Evolutionary conservation across 768 basidiomycete genomes (phyloP).

Genomic region (Hypsizygus marmoreus): DNA sequence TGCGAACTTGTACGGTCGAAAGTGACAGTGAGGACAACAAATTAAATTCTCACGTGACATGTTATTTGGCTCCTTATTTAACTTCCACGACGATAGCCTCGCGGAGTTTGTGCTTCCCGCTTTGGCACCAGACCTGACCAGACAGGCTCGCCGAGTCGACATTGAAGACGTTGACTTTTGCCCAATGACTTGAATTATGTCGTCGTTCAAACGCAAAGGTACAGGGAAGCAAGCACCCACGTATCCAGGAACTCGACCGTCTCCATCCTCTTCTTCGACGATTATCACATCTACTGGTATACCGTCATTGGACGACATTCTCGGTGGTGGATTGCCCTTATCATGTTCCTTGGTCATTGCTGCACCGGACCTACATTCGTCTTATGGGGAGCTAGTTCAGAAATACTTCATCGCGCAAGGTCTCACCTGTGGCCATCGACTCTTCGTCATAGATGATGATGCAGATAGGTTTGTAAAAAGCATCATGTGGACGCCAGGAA

Average conservation of each 20-base stretch:
- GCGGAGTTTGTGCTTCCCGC: too few relatives aligned
- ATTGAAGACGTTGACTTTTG: too few relatives aligned
- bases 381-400: constrained; percentile 82
- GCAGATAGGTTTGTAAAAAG: constrained; percentile 60
- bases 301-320: constrained; percentile 91
- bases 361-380: constrained; percentile 85
- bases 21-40: too few relatives aligned
- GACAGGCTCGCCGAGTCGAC: too few relatives aligned
- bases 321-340: constrained; percentile 89
- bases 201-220: constrained; percentile 77
- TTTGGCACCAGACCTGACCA: too few relatives aligned
- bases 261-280: constrained; percentile 56
- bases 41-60: too few relatives aligned
- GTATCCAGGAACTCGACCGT: constrained; percentile 57
- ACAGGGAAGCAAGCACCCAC: constrained; percentile 43
- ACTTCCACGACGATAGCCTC: too few relatives aligned
- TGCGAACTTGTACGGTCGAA: too few relatives aligned
- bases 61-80: too few relatives aligned
- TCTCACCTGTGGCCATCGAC: constrained; percentile 66
- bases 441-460: constrained; percentile 66
- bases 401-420: constrained; percentile 93
- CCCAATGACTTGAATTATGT: constrained; percentile 45
- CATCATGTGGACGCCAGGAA: constrained; percentile 79
- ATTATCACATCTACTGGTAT: constrained; percentile 82
- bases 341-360: constrained; percentile 72